Base-by-base conservation (phyloP, 495 filamentous ascomycete genomes). In the Physcia stellaris region DNA sequence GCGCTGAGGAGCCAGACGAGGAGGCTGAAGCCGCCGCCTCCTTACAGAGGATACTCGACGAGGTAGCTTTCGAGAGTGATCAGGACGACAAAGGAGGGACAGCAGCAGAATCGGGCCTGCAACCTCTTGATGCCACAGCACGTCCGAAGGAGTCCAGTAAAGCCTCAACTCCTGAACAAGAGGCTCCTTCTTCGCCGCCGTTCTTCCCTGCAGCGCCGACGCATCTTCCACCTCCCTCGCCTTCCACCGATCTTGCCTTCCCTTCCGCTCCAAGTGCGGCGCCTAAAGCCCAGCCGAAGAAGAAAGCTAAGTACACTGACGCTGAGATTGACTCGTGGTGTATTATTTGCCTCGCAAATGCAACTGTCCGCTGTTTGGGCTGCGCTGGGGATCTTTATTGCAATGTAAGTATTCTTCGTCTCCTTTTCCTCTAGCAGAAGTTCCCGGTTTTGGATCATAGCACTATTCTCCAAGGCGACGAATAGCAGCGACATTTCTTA, bases 311-410 rank as follows among this genome's bases (percentile, higher is more conserved):
- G 2, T 69, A 59, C 50, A 68, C 64, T 0, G 71, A 79, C 48
- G 71, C 70, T 7, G 74, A 80, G 39, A 62, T 74, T 39, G 70
- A 70, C 32, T 70, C 58, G 23, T 81, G 77, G 77, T 83, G 78
- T 49, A 59, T 67, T 5, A 79, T 80, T 30, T 83, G 78, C 46
- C 68, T 71, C 16, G 73, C 73, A 24, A 75, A 81, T 47, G 77
- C 73, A 6, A 67, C 68, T 7, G 55, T 82, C 7, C 51, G 55
- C 33, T 83, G 78, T 48, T 32, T 64, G 1, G 76, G 71, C 5
- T 81, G 78, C 48, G 73, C 74, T 40, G 63, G 60, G 4, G 75
- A 80, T 39, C 51, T 74, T 16, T 83, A 78, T 49, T 83, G 78
- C 54, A n/a, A n/a, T n/a, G n/a, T n/a, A n/a, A n/a, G n/a, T n/a